Conservation (phyloP, 768 basidiomycete genomes). For the Pleurotus ostreatus region DNA sequence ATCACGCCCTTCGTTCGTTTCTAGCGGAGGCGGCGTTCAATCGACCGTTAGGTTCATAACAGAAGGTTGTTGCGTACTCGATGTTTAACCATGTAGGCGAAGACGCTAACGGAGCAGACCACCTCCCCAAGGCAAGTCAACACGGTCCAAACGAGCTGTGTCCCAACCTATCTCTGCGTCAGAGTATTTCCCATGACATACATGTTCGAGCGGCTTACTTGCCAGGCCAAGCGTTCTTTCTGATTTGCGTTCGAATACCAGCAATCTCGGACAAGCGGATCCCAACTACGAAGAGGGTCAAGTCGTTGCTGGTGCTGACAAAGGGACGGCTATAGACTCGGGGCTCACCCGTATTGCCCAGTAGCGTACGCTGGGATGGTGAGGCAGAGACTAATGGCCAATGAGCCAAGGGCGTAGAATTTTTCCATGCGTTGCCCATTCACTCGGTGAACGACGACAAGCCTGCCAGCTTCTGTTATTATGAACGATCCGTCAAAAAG, state of each 20-base stretch:
- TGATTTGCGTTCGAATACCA: constrained; percentile 18
- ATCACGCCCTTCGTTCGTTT: not conserved
- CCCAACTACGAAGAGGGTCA: constrained; percentile 12
- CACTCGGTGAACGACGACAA: constrained; percentile 15
- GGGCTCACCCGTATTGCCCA: constrained; percentile 17
- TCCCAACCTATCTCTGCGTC: not conserved
- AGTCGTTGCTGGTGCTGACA: not conserved
- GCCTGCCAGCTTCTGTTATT: constrained; percentile 5
- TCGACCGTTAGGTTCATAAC: not conserved
- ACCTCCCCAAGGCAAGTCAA: not conserved
- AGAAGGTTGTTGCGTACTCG: not conserved
- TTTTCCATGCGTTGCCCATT: constrained; percentile 17
- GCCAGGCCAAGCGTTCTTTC: constrained; percentile 16
- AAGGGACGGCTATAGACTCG: not conserved
- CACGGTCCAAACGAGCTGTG: not conserved
- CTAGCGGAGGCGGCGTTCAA: not conserved
- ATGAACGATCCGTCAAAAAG: not conserved
- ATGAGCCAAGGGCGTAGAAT: constrained; percentile 14
- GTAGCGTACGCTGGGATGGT: constrained; percentile 17
- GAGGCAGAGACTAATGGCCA: constrained; percentile 10
- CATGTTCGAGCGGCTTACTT: constrained; percentile 8
- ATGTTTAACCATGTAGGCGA: not conserved
- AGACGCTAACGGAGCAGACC: not conserved
- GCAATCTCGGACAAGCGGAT: constrained; percentile 18
- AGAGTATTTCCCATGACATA: not conserved